Conservation (phyloP, 2,329 filamentous ascomycete genomes). For the Botrytis deweyae region DNA sequence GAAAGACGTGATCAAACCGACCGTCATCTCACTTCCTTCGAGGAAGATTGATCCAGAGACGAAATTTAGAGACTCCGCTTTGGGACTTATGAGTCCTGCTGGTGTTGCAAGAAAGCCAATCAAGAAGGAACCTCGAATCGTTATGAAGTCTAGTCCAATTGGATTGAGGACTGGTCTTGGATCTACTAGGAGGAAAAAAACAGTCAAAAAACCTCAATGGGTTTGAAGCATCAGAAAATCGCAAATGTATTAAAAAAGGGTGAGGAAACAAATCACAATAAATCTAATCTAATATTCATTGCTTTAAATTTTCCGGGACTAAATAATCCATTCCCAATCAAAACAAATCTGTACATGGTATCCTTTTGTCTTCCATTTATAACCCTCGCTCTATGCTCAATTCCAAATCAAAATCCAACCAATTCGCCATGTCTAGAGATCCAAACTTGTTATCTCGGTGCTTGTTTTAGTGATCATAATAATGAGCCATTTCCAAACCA, state of each 20-base stretch:
- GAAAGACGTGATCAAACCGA: not conserved
- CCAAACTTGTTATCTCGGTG: not conserved
- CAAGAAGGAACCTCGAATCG: not conserved
- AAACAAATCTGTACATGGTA: not conserved
- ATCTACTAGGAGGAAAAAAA: not conserved
- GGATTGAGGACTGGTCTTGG: conserved; percentile 10
- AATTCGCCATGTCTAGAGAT: not conserved
- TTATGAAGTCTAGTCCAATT: not conserved
- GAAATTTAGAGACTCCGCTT: conserved; percentile 16
- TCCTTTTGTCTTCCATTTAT: conserved; percentile 3
- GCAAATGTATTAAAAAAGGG: too few relatives aligned
- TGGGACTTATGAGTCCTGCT: conserved; percentile 2
- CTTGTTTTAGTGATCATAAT: conserved; percentile 53
- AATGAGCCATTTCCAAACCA: conserved; percentile 95
- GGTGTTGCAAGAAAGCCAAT: not conserved
- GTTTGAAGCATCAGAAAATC: not conserved
- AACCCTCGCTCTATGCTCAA: conserved; percentile 9
- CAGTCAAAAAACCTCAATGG: not conserved
- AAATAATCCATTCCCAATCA: not conserved
- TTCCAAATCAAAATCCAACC: not conserved
- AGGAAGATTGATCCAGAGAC: not conserved
- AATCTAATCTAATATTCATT: not conserved
- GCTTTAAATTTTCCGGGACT: not conserved
- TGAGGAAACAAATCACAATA: not conserved
- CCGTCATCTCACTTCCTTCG: not conserved